A percentile compares a stretch with the other conserved stretches of the same genome.
Conservation (phyloP, 441 rosid species). For the Adansonia rubrostipa region DNA sequence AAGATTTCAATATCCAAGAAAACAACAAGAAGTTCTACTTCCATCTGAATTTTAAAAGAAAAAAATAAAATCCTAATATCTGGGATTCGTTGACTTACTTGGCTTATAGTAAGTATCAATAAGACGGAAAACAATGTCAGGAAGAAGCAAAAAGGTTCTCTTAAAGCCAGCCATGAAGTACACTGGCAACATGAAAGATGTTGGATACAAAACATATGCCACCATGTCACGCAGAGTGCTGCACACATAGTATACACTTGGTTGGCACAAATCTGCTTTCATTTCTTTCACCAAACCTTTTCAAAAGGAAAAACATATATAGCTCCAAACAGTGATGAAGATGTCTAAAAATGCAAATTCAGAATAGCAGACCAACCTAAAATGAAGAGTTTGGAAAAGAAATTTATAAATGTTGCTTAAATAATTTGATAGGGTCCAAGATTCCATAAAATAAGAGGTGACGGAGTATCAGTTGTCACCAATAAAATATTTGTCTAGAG, state of each 20-base stretch:
- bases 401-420: conserved; percentile 10
- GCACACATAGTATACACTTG: conserved; percentile 84
- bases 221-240: conserved; percentile 96
- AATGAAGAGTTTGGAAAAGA: conserved; percentile 11
- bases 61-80: background rate
- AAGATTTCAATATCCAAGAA: background rate
- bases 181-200: conserved; percentile 75
- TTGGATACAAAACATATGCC: conserved; percentile 90
- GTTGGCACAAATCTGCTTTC: conserved; percentile 93
- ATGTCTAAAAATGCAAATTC: conserved; percentile 99
- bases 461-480: background rate
- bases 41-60: background rate
- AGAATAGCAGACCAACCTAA: conserved; percentile 90
- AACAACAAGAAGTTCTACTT: background rate
- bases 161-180: conserved; percentile 94
- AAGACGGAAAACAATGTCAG: conserved; percentile 67
- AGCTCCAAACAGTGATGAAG: conserved; percentile 89
- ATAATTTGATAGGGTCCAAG: background rate
- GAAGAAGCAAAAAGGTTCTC: conserved; percentile 81
- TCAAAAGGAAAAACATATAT: conserved; percentile 94
- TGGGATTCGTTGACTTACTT: conserved; percentile 52
- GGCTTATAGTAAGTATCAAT: conserved; percentile 79
- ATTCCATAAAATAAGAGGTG: background rate
- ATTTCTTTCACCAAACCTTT: conserved; percentile 90
- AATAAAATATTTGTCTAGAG: background rate